Conservation (phyloP, 257 asterid genomes). For the Jacaranda copaia region DNA sequence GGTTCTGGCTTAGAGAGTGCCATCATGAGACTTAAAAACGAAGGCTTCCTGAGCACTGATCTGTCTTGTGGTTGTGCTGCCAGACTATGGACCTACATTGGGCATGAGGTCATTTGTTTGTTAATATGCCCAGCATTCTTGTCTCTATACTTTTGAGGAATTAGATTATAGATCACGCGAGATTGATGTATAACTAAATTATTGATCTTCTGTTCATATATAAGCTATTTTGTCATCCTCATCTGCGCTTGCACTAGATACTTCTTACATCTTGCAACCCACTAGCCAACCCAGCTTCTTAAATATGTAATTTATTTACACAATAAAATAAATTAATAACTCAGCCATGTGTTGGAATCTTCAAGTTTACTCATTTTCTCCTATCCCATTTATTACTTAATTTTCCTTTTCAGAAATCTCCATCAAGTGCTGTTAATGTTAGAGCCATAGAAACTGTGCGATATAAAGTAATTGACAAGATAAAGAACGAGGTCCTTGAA, state of each 20-base stretch:
- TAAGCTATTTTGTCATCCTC: slow-evolving; percentile 10
- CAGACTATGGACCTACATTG: slow-evolving; percentile 88
- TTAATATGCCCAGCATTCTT: slow-evolving; percentile 12
- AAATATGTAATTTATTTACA: not conserved
- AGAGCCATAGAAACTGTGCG: slow-evolving; percentile 84
- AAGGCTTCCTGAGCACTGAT: slow-evolving; percentile 71
- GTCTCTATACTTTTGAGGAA: slow-evolving; percentile 1
- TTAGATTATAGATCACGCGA: not conserved
- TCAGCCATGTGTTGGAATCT: slow-evolving; percentile 11
- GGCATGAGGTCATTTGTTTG: slow-evolving; percentile 71
- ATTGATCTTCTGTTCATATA: slow-evolving; percentile 11
- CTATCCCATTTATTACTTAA: slow-evolving; percentile 14
- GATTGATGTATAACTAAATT: slow-evolving; percentile 15
- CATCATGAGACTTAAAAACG: slow-evolving; percentile 62
- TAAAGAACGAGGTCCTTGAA: slow-evolving; percentile 79
- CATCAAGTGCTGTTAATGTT: slow-evolving; percentile 68
- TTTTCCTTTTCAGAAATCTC: slow-evolving; percentile 65
- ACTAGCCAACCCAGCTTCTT: slow-evolving; percentile 24
- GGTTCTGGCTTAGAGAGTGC: slow-evolving; percentile 76
- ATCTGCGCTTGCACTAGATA: slow-evolving; percentile 13
- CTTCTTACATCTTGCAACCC: slow-evolving; percentile 27
- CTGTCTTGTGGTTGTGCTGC: slow-evolving; percentile 60
- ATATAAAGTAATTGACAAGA: slow-evolving; percentile 78
- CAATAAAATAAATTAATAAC: not conserved
- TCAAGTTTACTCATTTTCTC: slow-evolving; percentile 13